A percentile compares a stretch with the other conserved stretches of the same genome.
Conservation (phyloP, 106 monocot genomes). For the Acanthochlamys bracteata region DNA sequence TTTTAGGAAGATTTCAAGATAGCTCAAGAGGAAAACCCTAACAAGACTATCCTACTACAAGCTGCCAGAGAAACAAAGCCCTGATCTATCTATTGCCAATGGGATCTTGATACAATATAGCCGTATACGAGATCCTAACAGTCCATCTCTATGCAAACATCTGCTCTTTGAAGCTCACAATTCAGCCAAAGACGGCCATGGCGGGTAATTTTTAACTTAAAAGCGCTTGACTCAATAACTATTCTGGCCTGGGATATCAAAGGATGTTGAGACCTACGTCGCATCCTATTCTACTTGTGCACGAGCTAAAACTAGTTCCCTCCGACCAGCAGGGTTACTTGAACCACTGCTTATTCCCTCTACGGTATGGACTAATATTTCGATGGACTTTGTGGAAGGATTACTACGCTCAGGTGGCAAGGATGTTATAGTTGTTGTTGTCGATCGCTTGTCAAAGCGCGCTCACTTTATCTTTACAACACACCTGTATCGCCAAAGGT, state of each 20-base stretch:
- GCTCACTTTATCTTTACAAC: background rate
- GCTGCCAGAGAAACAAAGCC: too few relatives aligned
- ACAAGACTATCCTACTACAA: background rate
- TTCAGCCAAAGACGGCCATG: background rate
- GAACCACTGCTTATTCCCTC: slow-evolving; percentile 5
- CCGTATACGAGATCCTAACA: background rate
- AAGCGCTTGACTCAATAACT: background rate
- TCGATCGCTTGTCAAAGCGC: background rate
- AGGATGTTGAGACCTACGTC: background rate
- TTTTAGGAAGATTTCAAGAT: background rate
- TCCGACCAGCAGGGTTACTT: background rate
- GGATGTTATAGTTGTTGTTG: background rate
- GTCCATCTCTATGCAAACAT: background rate
- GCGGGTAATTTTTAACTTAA: background rate
- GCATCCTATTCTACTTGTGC: background rate
- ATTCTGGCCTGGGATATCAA: background rate
- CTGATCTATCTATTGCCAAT: too few relatives aligned
- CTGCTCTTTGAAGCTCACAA: background rate
- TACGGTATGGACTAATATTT: background rate
- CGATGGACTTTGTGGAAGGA: slow-evolving; percentile 2
- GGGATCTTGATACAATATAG: background rate
- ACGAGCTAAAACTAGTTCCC: background rate
- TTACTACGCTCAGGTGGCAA: background rate
- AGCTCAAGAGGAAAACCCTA: background rate
- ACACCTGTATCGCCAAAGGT: background rate